These are phyloP conservation scores for Capillidium heterosporum DNA, from an alignment of 371 early-diverging fungal genomes.

Conservation along the genomic window DNA sequence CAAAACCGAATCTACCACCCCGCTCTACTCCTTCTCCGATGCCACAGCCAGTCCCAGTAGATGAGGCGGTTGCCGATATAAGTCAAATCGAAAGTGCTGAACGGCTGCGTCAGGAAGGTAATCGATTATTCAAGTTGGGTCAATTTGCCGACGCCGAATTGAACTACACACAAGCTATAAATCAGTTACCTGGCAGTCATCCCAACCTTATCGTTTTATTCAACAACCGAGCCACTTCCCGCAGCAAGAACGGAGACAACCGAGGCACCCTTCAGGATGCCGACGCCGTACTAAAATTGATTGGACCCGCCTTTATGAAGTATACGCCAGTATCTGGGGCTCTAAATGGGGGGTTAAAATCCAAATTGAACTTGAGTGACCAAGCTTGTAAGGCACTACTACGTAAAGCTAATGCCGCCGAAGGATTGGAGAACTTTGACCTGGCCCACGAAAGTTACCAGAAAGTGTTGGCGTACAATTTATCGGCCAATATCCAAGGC, in stretches of 20 bases:
- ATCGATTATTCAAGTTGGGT: constrained; percentile 68
- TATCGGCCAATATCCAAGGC: constrained; percentile 19
- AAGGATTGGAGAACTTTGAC: constrained; percentile 57
- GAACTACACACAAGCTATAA: constrained; percentile 51
- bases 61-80: constrained; percentile 11
- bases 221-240: constrained; percentile 80
- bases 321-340: no score
- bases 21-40: constrained; percentile 1
- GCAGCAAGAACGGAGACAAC: constrained; percentile 72
- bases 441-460: constrained; percentile 56
- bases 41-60: constrained; percentile 5
- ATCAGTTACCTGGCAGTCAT: constrained; percentile 33
- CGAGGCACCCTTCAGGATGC: constrained; percentile 46
- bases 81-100: constrained; percentile 17
- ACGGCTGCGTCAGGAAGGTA: constrained; percentile 41
- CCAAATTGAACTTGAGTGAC: constrained; percentile 24
- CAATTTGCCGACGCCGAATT: constrained; percentile 67
- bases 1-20: not conserved
- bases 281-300: constrained; percentile 20
- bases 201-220: constrained; percentile 33
- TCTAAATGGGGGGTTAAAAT: no score
- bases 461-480: constrained; percentile 20
- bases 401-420: constrained; percentile 61
- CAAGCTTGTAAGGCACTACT: constrained; percentile 51
- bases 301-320: no score